Evolutionary conservation across 169 alveolate genomes (phyloP).

Genomic region (Plasmodium gaboni): DNA sequence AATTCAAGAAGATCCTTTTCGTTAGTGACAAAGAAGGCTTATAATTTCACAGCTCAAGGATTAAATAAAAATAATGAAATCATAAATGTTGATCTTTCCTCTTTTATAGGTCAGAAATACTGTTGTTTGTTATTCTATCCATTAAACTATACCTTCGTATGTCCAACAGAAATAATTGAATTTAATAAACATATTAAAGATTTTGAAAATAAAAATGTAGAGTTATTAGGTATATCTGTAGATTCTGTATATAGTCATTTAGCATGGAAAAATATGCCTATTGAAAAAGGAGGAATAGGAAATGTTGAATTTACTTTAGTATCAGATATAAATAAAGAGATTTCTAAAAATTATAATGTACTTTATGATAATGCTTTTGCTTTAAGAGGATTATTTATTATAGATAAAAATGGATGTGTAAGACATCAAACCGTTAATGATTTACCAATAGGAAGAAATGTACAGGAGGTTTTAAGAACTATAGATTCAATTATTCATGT

Average conservation of each 20-base stretch:
- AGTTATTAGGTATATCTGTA: constrained; percentile 85
- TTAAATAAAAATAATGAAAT: constrained; percentile 77
- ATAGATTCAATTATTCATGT: constrained; percentile 85
- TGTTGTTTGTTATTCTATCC: constrained; percentile 86
- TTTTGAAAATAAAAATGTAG: constrained; percentile 81
- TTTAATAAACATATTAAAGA: constrained; percentile 80
- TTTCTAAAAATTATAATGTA: constrained; percentile 83
- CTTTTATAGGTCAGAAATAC: constrained; percentile 79
- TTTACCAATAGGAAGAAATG: constrained; percentile 86
- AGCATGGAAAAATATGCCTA: constrained; percentile 85
- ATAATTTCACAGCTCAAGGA: constrained; percentile 81
- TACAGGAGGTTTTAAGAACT: constrained; percentile 84
- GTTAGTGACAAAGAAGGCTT: constrained; percentile 79
- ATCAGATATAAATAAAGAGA: constrained; percentile 81
- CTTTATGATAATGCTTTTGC: constrained; percentile 83
- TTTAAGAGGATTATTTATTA: constrained; percentile 83
- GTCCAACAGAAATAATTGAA: constrained; percentile 88
- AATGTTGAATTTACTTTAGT: constrained; percentile 84
- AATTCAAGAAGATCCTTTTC: constrained; percentile 45
- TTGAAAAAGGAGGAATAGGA: constrained; percentile 84
- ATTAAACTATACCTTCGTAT: constrained; percentile 86
- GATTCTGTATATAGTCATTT: constrained; percentile 86
- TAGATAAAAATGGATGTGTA: constrained; percentile 83
- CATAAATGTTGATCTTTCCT: constrained; percentile 77
- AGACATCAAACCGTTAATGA: constrained; percentile 84